Percentiles rank a stretch among this genome's conserved stretches.
Conservation (phyloP, 2,329 filamentous ascomycete species). For the Xylariaceae sp. region DNA sequence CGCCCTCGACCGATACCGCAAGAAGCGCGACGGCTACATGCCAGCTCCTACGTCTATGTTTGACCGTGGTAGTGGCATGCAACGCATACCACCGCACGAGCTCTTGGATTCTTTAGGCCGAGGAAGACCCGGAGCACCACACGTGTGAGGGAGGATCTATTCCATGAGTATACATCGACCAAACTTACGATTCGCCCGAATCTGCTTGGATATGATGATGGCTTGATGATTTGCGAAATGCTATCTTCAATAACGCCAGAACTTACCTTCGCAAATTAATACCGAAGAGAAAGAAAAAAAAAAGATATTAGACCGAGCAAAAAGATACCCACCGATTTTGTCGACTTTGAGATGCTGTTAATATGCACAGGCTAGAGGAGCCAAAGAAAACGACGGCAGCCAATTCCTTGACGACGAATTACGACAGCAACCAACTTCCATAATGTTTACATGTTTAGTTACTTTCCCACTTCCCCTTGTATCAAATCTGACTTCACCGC, state of each 20-base stretch:
- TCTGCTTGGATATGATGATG: conserved; percentile 30
- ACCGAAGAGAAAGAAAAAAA: conserved; percentile 10
- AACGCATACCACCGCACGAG: conserved; percentile 66
- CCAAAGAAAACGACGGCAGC: conserved; percentile 24
- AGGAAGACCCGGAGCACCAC: conserved; percentile 56
- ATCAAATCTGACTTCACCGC: conserved; percentile 34
- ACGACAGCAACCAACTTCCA: conserved; percentile 25
- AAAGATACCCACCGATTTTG: conserved; percentile 38
- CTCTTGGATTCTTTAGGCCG: conserved; percentile 61
- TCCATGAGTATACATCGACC: conserved; percentile 5
- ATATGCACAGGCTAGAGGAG: conserved; percentile 24
- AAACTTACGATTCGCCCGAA: conserved; percentile 6
- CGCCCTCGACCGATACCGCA: conserved; percentile 75
- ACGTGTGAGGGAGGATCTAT: conserved; percentile 50
- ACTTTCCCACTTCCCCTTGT: conserved; percentile 34
- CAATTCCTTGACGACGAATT: conserved; percentile 22
- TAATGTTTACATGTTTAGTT: conserved; percentile 47
- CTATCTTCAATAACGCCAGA: conserved; percentile 13
- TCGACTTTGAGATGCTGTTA: conserved; percentile 24
- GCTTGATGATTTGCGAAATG: conserved; percentile 8
- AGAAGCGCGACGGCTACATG: conserved; percentile 79
- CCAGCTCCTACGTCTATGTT: conserved; percentile 75
- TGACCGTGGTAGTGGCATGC: conserved; percentile 64
- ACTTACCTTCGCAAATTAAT: conserved; percentile 13
- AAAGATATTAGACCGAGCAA: conserved; percentile 25